A percentile compares a stretch with the other conserved stretches of the same genome.
These are phyloP conservation scores for Blastocystis sp. DNA, from an alignment of 352 stramenopile genomes.

Conservation along the genomic window DNA sequence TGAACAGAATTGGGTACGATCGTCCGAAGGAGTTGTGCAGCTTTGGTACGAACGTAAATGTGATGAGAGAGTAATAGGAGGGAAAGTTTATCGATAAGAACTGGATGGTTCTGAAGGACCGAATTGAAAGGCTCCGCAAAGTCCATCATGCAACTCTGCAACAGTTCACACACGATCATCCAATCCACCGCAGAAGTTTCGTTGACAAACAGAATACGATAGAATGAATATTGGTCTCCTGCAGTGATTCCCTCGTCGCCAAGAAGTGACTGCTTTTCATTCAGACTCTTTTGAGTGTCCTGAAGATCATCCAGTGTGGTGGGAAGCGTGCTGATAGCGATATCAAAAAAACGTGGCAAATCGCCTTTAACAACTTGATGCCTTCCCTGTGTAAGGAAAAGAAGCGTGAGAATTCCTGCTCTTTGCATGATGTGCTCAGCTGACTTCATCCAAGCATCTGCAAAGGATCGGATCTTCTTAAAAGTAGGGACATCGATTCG, in stretches of 20 bases:
- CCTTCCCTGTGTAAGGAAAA: conserved; percentile 23
- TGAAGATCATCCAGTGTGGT: not conserved
- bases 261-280: not conserved
- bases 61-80: not conserved
- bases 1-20: not conserved
- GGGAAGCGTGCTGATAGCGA: not conserved
- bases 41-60: not conserved
- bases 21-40: not conserved
- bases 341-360: not conserved
- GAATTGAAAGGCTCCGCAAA: not conserved
- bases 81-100: not conserved
- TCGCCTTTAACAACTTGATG: conserved; percentile 22
- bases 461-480: not conserved
- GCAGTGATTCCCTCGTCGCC: not conserved
- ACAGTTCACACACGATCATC: not conserved
- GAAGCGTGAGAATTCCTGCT: not conserved
- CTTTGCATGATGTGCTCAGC: not conserved
- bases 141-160: not conserved
- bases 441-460: not conserved
- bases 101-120: not conserved
- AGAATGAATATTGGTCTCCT: not conserved
- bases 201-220: not conserved
- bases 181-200: not conserved
- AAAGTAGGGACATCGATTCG: not conserved
- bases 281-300: not conserved